These are phyloP conservation scores for Alternaria consortialis DNA, from an alignment of 2,329 filamentous ascomycete genomes.

Conservation along the genomic window DNA sequence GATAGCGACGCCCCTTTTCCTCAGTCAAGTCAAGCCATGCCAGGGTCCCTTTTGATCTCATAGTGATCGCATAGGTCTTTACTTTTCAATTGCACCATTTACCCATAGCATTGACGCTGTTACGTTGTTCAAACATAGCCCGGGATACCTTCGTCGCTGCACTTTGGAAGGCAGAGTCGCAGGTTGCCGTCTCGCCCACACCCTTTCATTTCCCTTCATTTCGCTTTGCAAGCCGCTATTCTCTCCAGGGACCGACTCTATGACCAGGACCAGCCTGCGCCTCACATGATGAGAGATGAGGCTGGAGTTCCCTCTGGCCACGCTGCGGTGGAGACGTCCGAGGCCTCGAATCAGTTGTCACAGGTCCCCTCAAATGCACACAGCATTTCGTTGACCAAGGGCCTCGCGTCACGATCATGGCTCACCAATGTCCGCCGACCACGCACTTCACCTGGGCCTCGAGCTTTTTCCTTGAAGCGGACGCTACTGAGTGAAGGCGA, in stretches of 20 bases:
- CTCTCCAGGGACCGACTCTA: conserved; percentile 35
- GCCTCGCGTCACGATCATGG: conserved; percentile 47
- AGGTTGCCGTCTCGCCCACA: conserved; percentile 22
- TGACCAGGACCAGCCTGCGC: conserved; percentile 39
- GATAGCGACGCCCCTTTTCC: conserved; percentile 35
- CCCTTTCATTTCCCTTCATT: conserved; percentile 48
- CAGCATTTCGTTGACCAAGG: conserved; percentile 21
- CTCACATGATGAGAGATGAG: conserved; percentile 45
- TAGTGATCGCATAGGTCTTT: conserved; percentile 23
- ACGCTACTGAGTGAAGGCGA: conserved; percentile 45
- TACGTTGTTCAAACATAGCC: conserved; percentile 18
- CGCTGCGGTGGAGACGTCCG: conserved; percentile 23
- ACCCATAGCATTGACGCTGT: conserved; percentile 22
- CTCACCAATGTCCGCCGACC: conserved; percentile 50
- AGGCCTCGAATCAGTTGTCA: conserved; percentile 17
- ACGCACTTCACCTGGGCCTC: conserved; percentile 49
- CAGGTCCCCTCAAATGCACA: conserved; percentile 25
- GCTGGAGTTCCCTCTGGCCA: conserved; percentile 35
- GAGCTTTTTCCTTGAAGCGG: conserved; percentile 42
- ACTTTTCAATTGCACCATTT: conserved; percentile 28
- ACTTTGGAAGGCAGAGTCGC: conserved; percentile 23
- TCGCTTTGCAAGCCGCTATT: conserved; percentile 37
- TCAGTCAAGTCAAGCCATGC: conserved; percentile 18
- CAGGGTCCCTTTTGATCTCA: conserved; percentile 17
- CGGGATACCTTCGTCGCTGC: conserved; percentile 14